Conservation (phyloP, 2,329 filamentous ascomycete genomes). For the Aspergillus ochraceoroseus region DNA sequence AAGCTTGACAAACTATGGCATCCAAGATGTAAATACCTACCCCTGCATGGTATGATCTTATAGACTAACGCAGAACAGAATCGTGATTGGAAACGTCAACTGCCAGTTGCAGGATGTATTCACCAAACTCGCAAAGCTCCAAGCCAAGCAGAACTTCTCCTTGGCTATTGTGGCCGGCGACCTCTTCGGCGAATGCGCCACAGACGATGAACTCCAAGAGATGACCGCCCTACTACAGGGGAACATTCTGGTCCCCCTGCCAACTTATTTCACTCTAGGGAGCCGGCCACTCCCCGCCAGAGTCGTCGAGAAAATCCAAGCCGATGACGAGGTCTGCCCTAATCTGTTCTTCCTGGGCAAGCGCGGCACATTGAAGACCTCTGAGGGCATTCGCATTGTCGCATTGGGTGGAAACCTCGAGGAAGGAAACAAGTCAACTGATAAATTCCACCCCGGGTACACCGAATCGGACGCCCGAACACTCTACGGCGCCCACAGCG, state of each 20-base stretch:
- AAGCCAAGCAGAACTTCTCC: constrained; percentile 81
- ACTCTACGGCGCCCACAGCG: constrained; percentile 68
- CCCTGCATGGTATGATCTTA: neutral
- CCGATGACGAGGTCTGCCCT: constrained; percentile 70
- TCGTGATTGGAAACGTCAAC: constrained; percentile 77
- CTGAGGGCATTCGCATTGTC: constrained; percentile 84
- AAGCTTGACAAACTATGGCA: constrained; percentile 43
- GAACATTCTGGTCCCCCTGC: constrained; percentile 67
- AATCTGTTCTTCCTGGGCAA: constrained; percentile 90
- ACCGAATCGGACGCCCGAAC: constrained; percentile 69
- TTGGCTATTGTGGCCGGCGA: constrained; percentile 82
- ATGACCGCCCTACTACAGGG: constrained; percentile 65
- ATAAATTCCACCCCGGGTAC: constrained; percentile 71
- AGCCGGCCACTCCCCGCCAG: constrained; percentile 63
- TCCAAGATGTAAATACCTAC: constrained; percentile 52
- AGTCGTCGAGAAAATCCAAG: constrained; percentile 68
- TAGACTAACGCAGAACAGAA: constrained; percentile 34
- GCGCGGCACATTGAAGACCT: constrained; percentile 79
- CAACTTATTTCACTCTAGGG: constrained; percentile 87
- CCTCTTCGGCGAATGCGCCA: constrained; percentile 60
- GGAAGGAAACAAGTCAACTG: constrained; percentile 45
- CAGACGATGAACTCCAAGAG: constrained; percentile 52
- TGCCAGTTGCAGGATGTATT: constrained; percentile 73
- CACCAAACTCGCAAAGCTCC: constrained; percentile 71
- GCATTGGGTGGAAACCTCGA: constrained; percentile 69